Evolutionary conservation across 139 green algal species (phyloP), one percentile per base, ranked within the genome.

Genomic region (Bryopsis sp.): DNA sequence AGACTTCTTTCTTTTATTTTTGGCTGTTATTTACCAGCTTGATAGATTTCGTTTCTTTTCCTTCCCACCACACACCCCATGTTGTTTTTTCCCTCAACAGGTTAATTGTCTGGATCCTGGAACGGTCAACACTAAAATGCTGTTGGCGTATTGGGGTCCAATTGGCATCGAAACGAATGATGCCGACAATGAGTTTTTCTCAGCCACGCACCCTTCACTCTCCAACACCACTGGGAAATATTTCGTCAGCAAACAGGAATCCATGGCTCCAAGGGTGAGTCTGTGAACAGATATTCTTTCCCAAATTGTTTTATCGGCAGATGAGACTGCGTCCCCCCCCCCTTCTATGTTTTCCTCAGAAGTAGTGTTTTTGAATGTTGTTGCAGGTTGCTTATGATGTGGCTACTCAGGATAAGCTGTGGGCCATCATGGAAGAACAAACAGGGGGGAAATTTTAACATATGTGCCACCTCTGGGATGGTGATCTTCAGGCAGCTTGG

Each of bases 51-150:
- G 70, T 3, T 0, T 75, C 2, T 2, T 31, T 2, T 4, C 32
- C 67, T 57, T 28, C 15, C n/a, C n/a, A n/a, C n/a, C n/a, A n/a
- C n/a, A n/a, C n/a, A n/a, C n/a, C n/a, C n/a, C n/a, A 19, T 50
- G 43, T 19, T 26, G 50, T 61, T 8, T 61, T 24, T 29, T 19
- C 50, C 33, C 33, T 28, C 33, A 8, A 36, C n/a, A 61, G 50
- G 58, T 65, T 31, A 85, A 85, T 67, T 82, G 68, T 11, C 48
- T 89, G 1, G 84, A 90, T 68, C 84, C 84, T 22, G 82, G 82
- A 2, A 85, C 77, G 0, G 80, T 90, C 5, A 90, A 90, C 68
- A 90, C 85, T 2, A 90, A 90, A 69, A 90, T 90, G 84, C 69
- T 89, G 28, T 34, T 73, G 11, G 72, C 74, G 0, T 83, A 83